phyloP scores from a whole-genome alignment of 805 yeast genomes.

The Komagataella pseudopastoris region DNA sequence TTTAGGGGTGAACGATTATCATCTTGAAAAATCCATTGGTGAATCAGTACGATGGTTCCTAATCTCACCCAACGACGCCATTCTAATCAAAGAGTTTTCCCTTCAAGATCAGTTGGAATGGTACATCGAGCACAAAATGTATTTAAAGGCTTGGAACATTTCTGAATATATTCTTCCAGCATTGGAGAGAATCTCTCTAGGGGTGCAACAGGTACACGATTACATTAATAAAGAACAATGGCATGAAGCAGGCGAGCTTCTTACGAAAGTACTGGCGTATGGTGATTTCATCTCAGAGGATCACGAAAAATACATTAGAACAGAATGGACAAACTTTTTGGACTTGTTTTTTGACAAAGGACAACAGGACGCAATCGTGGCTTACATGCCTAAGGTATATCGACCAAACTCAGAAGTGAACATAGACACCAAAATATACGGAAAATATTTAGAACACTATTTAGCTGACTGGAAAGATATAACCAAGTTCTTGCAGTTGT shows the following conservation, averaged over 20 bases:
- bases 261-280: conserved; percentile 23
- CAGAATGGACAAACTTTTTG: conserved; percentile 58
- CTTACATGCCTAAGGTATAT: conserved; percentile 39
- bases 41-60: conserved; percentile 39
- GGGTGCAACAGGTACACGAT: conserved; percentile 37
- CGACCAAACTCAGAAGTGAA: conserved; percentile 12
- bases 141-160: conserved; percentile 67
- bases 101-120: conserved; percentile 60
- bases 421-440: conserved; percentile 25
- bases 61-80: conserved; percentile 72
- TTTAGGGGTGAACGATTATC: conserved; percentile 73
- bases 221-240: conserved; percentile 33
- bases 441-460: conserved; percentile 32
- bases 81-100: conserved; percentile 60
- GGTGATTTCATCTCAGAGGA: conserved; percentile 10
- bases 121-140: conserved; percentile 43
- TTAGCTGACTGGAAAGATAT: conserved; percentile 11
- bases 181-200: conserved; percentile 40
- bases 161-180: conserved; percentile 42
- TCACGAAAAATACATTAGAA: conserved; percentile 6
- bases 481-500: background rate
- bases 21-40: conserved; percentile 38
- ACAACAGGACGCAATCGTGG: conserved; percentile 32
- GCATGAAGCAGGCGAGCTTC: conserved; percentile 39
- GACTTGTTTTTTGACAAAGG: conserved; percentile 33